Percentiles rank a stretch among this genome's conserved stretches.
Conservation (phyloP, 2,329 filamentous ascomycete genomes). For the Taxawa tesnikishii region DNA sequence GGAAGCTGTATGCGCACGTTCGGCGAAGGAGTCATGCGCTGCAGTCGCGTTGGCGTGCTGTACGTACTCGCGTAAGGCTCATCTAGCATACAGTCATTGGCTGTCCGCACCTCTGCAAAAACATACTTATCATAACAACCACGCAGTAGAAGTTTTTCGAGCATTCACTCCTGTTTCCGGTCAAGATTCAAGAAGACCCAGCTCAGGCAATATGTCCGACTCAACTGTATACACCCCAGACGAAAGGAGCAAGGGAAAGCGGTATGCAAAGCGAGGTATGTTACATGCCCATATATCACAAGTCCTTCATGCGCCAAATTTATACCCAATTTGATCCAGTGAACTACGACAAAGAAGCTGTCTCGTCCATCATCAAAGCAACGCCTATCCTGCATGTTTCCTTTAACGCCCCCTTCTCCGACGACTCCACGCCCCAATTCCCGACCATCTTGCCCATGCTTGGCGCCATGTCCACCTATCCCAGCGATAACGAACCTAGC, state of each 20-base stretch:
- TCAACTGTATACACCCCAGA: conserved; percentile 1
- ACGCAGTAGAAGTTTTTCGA: no score
- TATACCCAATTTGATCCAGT: no score
- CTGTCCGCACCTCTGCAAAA: no score
- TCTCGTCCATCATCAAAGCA: conserved; percentile 64
- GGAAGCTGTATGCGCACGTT: no score
- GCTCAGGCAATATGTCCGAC: not conserved
- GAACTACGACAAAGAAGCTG: conserved; percentile 58
- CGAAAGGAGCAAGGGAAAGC: not conserved
- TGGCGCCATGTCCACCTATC: conserved; percentile 65
- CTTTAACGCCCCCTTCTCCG: conserved; percentile 47
- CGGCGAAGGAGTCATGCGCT: no score
- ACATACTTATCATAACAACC: no score
- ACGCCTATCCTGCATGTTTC: conserved; percentile 69
- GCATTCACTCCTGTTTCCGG: no score
- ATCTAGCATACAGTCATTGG: no score
- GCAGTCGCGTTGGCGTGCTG: no score
- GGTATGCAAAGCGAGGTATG: conserved; percentile 2
- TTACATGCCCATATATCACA: not conserved
- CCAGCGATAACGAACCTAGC: conserved; percentile 51
- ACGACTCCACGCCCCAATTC: conserved; percentile 47
- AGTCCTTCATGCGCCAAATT: no score
- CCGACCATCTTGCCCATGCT: conserved; percentile 76
- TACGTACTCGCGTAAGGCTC: no score
- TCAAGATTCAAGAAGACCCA: no score